phyloP scores from a whole-genome alignment of 805 yeast species.

The Clavispora carvajalis region DNA sequence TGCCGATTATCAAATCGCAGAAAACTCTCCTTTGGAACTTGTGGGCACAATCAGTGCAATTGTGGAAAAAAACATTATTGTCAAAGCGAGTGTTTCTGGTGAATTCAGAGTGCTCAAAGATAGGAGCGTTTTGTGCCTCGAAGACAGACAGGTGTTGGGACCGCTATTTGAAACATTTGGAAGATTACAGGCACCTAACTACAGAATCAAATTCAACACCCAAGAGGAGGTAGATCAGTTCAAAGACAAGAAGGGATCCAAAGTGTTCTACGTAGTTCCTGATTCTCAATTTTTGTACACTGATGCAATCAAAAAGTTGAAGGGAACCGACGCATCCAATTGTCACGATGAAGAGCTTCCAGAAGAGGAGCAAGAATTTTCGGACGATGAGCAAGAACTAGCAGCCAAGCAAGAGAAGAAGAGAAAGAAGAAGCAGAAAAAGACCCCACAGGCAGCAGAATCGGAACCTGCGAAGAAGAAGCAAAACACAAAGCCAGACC shows the following conservation, averaged over 20 bases:
- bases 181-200: constrained; percentile 72
- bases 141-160: constrained; percentile 67
- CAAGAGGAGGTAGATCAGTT: constrained; percentile 46
- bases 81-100: constrained; percentile 72
- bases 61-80: constrained; percentile 67
- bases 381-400: constrained; percentile 89
- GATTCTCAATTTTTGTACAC: constrained; percentile 78
- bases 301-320: constrained; percentile 57
- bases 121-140: constrained; percentile 72
- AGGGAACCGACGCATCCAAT: constrained; percentile 94
- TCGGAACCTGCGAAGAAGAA: constrained; percentile 15
- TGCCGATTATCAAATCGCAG: constrained; percentile 53
- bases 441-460: constrained; percentile 4
- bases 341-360: constrained; percentile 92
- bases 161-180: constrained; percentile 88
- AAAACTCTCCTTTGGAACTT: constrained; percentile 59
- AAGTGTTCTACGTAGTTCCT: constrained; percentile 73
- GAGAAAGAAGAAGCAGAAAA: constrained; percentile 47
- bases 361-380: constrained; percentile 88
- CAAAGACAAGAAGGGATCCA: constrained; percentile 44
- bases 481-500: constrained; percentile 12
- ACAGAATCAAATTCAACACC: constrained; percentile 62
- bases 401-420: constrained; percentile 62
- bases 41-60: constrained; percentile 66
- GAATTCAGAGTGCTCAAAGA: constrained; percentile 81